Percentiles rank a stretch among this genome's conserved stretches.
Conservation (phyloP, 805 yeast genomes). For the Suhomyces faveliae region DNA sequence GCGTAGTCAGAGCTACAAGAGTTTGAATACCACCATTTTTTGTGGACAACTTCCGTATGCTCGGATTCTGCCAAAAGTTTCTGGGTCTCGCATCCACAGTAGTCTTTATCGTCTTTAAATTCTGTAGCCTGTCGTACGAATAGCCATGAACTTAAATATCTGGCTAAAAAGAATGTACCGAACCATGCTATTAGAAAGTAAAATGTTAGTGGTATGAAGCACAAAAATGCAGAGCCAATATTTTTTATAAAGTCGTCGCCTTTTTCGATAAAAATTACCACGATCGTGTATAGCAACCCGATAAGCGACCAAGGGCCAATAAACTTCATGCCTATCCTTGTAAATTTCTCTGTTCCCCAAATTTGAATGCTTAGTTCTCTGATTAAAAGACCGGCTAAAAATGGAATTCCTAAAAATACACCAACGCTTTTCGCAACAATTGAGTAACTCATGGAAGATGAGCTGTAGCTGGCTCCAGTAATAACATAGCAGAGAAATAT, state of each 20-base stretch:
- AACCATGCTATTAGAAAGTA: slow-evolving; percentile 52
- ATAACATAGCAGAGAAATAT: slow-evolving; percentile 47
- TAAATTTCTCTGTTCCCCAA: slow-evolving; percentile 32
- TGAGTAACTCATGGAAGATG: slow-evolving; percentile 21
- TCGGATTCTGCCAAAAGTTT: not conserved
- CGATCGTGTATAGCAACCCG: slow-evolving; percentile 51
- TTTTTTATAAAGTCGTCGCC: slow-evolving; percentile 49
- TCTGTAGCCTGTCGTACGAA: not conserved
- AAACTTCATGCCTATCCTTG: slow-evolving; percentile 35
- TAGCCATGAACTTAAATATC: slow-evolving; percentile 22
- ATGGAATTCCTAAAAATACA: slow-evolving; percentile 54
- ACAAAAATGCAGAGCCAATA: slow-evolving; percentile 49
- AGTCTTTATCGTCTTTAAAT: slow-evolving; percentile 1
- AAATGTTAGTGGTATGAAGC: slow-evolving; percentile 47
- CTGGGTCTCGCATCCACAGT: slow-evolving; percentile 42
- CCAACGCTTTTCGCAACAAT: slow-evolving; percentile 50
- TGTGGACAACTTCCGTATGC: not conserved
- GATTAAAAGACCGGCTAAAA: slow-evolving; percentile 44
- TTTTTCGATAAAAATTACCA: slow-evolving; percentile 50
- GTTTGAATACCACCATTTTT: slow-evolving; percentile 19
- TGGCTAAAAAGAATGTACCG: slow-evolving; percentile 37
- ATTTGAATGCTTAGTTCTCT: slow-evolving; percentile 27
- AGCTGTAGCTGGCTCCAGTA: slow-evolving; percentile 24
- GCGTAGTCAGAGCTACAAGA: slow-evolving; percentile 41
- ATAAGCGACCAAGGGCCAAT: slow-evolving; percentile 51